These are phyloP conservation scores for Candida chilensis DNA, from an alignment of 805 yeast genomes.

Conservation along the genomic window DNA sequence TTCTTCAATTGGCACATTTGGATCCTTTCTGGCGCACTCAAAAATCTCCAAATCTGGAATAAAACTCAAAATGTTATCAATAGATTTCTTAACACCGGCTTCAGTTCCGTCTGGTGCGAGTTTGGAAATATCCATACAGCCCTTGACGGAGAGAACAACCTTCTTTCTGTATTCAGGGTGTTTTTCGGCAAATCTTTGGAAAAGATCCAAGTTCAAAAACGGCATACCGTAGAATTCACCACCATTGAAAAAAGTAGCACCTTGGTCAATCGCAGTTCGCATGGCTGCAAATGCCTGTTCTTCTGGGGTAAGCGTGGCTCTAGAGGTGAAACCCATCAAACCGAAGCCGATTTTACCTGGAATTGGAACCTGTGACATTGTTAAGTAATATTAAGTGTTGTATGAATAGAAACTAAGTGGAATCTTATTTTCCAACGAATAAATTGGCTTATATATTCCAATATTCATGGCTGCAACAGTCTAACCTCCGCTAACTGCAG, in stretches of 20 bases:
- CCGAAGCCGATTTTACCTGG: constrained; percentile 58
- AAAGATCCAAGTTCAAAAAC: constrained; percentile 42
- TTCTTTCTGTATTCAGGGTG: constrained; percentile 48
- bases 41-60: constrained; percentile 47
- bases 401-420: no score
- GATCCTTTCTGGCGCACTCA: constrained; percentile 68
- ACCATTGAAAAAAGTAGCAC: constrained; percentile 52
- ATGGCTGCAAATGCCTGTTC: constrained; percentile 46
- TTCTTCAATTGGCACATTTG: constrained; percentile 45
- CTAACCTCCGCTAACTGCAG: no score
- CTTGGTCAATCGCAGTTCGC: constrained; percentile 37
- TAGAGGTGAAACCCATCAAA: constrained; percentile 76
- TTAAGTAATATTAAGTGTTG: no score
- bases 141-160: constrained; percentile 60
- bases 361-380: no score
- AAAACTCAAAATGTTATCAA: constrained; percentile 32
- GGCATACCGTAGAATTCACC: constrained; percentile 70
- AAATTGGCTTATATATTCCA: no score
- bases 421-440: no score
- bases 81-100: constrained; percentile 35
- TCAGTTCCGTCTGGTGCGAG: constrained; percentile 39
- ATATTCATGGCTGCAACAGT: no score
- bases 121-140: constrained; percentile 34
- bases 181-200: constrained; percentile 47
- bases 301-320: constrained; percentile 42